These are phyloP conservation scores for Aspergillus sclerotioniger DNA, from an alignment of 495 filamentous ascomycete species.

Conservation along the genomic window DNA sequence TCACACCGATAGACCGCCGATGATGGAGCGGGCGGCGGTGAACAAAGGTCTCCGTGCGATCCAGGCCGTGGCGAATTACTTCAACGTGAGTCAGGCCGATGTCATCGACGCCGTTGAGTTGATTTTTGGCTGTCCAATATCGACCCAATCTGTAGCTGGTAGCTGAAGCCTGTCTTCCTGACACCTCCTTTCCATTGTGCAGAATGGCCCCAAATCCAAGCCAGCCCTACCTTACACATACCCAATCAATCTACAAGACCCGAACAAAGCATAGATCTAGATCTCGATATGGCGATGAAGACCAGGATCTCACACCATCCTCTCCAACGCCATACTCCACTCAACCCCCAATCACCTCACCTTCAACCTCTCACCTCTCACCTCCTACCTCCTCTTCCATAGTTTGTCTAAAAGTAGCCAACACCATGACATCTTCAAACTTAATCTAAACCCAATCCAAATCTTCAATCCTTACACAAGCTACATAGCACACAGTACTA, in stretches of 20 bases:
- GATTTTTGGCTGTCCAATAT: not conserved
- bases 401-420: too few species aligned
- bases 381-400: too few species aligned
- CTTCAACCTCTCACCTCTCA: too few species aligned
- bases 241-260: too few species aligned
- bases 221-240: too few species aligned
- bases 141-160: not conserved
- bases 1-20: not conserved
- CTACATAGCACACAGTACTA: not conserved
- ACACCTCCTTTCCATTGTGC: too few species aligned
- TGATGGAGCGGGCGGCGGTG: not conserved
- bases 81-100: conserved; percentile 3
- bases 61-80: conserved; percentile 7
- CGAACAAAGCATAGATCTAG: too few species aligned
- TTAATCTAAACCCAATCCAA: conserved; percentile 1
- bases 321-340: not conserved
- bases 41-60: not conserved
- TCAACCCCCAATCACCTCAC: too few species aligned
- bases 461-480: not conserved
- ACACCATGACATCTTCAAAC: conserved; percentile 1
- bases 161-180: not conserved
- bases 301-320: not conserved
- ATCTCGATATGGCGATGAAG: too few species aligned
- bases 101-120: conserved; percentile 2
- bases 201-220: too few species aligned